A percentile compares a stretch with the other conserved stretches of the same genome.
These are phyloP conservation scores for Moesziomyces sp. DNA, from an alignment of 1,284 basidiomycete species.

Conservation along the genomic window DNA sequence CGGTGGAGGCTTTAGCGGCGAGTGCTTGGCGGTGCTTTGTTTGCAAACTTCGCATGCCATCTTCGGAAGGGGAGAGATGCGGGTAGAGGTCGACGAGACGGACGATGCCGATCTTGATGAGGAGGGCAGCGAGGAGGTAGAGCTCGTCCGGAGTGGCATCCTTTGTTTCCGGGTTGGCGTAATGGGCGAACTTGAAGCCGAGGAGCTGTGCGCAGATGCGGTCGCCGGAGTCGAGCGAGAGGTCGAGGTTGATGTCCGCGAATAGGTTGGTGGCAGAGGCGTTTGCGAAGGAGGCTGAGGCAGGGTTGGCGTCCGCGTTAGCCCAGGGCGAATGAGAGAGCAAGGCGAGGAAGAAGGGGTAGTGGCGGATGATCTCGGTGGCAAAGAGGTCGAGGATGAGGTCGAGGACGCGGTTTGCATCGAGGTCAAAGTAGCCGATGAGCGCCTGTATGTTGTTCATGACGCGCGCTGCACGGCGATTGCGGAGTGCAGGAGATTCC, in stretches of 20 bases:
- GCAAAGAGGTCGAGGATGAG: conserved; percentile 91
- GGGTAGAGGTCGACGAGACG: conserved; percentile 84
- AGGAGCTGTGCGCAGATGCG: conserved; percentile 81
- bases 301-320: conserved; percentile 17
- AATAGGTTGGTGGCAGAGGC: conserved; percentile 4
- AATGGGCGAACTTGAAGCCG: conserved; percentile 93
- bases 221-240: conserved; percentile 70
- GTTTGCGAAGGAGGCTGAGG: conserved; percentile 7
- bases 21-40: conserved; percentile 78
- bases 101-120: conserved; percentile 88
- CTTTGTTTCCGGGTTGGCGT: conserved; percentile 73
- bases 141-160: conserved; percentile 77
- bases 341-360: conserved; percentile 89
- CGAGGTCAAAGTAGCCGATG: conserved; percentile 87
- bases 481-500: conserved; percentile 48
- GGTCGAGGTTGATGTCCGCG: conserved; percentile 29
- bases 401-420: conserved; percentile 92
- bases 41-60: conserved; percentile 69
- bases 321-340: conserved; percentile 86
- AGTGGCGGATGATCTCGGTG: conserved; percentile 82
- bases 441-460: conserved; percentile 62
- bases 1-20: conserved; percentile 72
- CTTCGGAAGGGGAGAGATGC: conserved; percentile 73
- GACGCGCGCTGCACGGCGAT: conserved; percentile 58
- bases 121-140: conserved; percentile 83